Evolutionary conservation across 2,329 filamentous ascomycete genomes (phyloP).

Genomic region (Neofusicoccum parvum): DNA sequence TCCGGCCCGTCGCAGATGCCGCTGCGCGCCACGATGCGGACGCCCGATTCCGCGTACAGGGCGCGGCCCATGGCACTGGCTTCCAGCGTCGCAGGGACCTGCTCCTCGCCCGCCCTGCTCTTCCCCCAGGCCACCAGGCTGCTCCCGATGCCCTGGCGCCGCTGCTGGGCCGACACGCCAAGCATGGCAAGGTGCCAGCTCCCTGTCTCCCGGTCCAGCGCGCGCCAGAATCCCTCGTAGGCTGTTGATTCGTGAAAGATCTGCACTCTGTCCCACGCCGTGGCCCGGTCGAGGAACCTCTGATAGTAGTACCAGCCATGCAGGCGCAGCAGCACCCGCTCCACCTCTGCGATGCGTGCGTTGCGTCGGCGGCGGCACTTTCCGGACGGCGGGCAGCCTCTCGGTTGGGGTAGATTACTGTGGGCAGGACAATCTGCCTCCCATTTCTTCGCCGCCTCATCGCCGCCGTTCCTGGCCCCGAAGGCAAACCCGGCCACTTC

Average conservation of each 20-base stretch:
- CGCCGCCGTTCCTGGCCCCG: not conserved
- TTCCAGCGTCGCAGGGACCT: not conserved
- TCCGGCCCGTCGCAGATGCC: not conserved
- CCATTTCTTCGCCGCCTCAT: not conserved
- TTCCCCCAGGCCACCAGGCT: not conserved
- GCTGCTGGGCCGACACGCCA: not conserved
- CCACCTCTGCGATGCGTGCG: not conserved
- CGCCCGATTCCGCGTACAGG: not conserved
- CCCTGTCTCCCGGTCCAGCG: conserved; percentile 2
- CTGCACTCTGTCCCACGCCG: not conserved
- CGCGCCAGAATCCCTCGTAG: not conserved
- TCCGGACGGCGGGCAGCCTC: no score
- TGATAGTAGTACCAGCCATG: not conserved
- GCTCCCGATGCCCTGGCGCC: not conserved
- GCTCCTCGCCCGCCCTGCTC: not conserved
- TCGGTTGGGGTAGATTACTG: not conserved
- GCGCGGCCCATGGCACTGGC: not conserved
- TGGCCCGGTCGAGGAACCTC: not conserved
- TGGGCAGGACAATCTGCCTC: not conserved
- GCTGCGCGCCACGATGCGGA: not conserved
- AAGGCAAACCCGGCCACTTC: not conserved
- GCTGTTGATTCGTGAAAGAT: not conserved
- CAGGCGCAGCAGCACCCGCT: not conserved
- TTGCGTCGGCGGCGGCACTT: no score
- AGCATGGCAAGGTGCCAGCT: not conserved